Conservation (phyloP, 352 stramenopile genomes). For the Phytopythium sindhum region DNA sequence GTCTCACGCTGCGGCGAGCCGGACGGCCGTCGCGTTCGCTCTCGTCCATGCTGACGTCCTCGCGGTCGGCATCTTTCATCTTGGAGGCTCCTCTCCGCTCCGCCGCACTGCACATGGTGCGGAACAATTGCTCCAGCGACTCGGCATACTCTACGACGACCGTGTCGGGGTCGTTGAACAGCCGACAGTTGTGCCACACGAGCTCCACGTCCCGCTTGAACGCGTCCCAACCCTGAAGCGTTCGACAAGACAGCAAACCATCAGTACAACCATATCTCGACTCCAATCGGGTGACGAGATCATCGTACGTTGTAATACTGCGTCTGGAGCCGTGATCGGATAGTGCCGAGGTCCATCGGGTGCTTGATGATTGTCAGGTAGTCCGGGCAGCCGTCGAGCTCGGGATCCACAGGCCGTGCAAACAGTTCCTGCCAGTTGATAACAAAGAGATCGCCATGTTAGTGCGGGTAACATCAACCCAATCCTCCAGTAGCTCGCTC, state of each 20-base stretch:
- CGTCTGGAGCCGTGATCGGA: constrained; percentile 50
- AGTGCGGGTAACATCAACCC: neutral
- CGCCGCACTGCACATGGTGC: constrained; percentile 52
- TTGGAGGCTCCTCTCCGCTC: constrained; percentile 49
- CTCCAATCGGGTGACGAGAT: neutral
- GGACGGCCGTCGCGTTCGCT: neutral
- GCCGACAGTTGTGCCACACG: constrained; percentile 83
- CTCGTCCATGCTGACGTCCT: constrained; percentile 13
- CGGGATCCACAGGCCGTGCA: constrained; percentile 76
- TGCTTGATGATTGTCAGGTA: constrained; percentile 81
- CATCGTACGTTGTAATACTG: constrained; percentile 64
- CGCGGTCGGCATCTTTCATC: constrained; percentile 32
- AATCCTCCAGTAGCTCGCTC: neutral
- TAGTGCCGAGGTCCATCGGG: constrained; percentile 86
- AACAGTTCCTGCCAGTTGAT: constrained; percentile 60
- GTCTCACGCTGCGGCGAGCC: neutral
- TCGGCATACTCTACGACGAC: constrained; percentile 78
- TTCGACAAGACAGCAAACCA: neutral
- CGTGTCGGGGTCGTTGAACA: constrained; percentile 75
- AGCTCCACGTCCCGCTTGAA: constrained; percentile 80
- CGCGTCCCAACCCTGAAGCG: constrained; percentile 54
- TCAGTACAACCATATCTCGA: neutral
- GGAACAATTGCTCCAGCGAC: constrained; percentile 58
- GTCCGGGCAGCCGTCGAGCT: constrained; percentile 77
- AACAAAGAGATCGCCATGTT: neutral